Percentiles rank a stretch among this genome's conserved stretches.
Evolutionary conservation across 495 filamentous ascomycete species (phyloP).

Genomic region (Aspergillus indologenus): DNA sequence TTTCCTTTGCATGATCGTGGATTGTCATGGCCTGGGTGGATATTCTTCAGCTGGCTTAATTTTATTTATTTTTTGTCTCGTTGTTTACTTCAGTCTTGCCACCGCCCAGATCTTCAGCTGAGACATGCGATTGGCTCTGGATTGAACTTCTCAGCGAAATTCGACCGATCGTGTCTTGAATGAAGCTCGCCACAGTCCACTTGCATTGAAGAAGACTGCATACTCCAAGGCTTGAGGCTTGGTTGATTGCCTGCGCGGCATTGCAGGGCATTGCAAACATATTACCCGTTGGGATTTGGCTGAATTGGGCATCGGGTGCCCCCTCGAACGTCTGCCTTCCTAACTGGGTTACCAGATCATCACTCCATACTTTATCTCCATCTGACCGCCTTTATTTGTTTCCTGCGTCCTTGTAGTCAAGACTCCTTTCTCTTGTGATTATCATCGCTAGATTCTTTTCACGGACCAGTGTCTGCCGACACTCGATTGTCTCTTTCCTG

Average conservation of each 20-base stretch:
- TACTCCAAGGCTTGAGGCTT: too few relatives aligned
- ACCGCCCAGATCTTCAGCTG: neutral
- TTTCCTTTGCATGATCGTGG: neutral
- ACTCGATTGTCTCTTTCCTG: slow-evolving; percentile 16
- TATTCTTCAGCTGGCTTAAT: neutral
- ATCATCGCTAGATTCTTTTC: too few relatives aligned
- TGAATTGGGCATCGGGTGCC: neutral
- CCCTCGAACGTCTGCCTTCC: neutral
- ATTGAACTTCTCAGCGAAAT: neutral
- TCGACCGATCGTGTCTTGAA: neutral
- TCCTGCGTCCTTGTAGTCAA: neutral
- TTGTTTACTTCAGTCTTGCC: too few relatives aligned
- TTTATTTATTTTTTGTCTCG: neutral
- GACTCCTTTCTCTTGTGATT: too few relatives aligned
- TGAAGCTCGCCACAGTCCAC: too few relatives aligned
- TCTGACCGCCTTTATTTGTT: neutral
- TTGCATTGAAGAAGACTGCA: too few relatives aligned
- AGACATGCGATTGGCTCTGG: neutral
- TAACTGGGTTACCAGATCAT: neutral
- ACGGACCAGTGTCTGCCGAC: neutral
- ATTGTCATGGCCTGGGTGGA: neutral
- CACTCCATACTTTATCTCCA: too few relatives aligned
- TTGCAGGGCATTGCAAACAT: too few relatives aligned
- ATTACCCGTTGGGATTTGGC: neutral
- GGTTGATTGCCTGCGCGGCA: too few relatives aligned